Evolutionary conservation across 163 green algal species (phyloP).

Genomic region (Scenedesmus sp.): DNA sequence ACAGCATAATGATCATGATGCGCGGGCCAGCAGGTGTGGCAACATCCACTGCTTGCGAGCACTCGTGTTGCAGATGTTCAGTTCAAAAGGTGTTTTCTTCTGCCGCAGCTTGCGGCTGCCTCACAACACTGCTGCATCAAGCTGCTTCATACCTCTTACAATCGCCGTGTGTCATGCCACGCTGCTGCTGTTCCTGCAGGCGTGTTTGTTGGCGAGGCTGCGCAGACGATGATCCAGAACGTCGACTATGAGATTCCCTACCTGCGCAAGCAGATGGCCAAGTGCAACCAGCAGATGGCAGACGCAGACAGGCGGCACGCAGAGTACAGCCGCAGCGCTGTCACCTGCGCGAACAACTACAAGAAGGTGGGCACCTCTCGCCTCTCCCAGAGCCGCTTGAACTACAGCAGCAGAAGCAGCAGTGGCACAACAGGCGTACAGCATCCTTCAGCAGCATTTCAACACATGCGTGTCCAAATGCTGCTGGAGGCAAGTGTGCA

Average conservation of each 20-base stretch:
- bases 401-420: too few species aligned
- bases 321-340: conserved; percentile 71
- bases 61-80: neutral
- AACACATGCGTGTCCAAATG: too few species aligned
- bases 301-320: conserved; percentile 71
- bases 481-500: too few species aligned
- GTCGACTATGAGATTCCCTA: conserved; percentile 71
- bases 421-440: too few species aligned
- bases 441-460: too few species aligned
- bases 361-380: conserved; percentile 56
- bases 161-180: neutral
- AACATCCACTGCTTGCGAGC: neutral
- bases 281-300: conserved; percentile 68
- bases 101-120: too few species aligned
- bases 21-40: neutral
- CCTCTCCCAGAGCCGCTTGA: too few species aligned
- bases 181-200: conserved; percentile 43
- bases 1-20: too few species aligned
- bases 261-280: conserved; percentile 64
- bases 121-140: too few species aligned
- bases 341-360: conserved; percentile 61
- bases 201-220: conserved; percentile 68
- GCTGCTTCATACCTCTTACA: too few species aligned
- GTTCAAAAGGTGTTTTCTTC: too few species aligned
- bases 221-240: conserved; percentile 56